Conservation (phyloP, 106 monocot species). For the Allium cepa region DNA sequence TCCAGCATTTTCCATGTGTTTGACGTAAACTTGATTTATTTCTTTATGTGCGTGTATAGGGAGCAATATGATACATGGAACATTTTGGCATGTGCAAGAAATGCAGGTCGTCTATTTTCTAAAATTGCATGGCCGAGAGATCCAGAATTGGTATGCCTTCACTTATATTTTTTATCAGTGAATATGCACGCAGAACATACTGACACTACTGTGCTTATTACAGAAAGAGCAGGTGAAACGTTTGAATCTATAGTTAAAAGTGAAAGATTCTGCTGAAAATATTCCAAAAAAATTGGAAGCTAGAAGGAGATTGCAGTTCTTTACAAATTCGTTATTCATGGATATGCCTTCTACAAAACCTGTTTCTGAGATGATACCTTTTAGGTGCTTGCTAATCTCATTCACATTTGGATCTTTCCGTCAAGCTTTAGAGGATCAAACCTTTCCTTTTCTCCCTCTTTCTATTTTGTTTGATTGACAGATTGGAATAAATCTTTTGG, state of each 20-base stretch:
- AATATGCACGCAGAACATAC: no score
- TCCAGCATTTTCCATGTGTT: no score
- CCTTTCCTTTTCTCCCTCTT: neutral
- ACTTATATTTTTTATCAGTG: slow-evolving; percentile 1
- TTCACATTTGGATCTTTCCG: neutral
- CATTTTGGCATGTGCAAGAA: slow-evolving; percentile 72
- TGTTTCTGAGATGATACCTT: slow-evolving; percentile 94
- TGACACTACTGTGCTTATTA: no score
- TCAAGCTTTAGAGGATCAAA: neutral
- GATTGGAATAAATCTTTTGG: neutral
- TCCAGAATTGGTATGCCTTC: slow-evolving; percentile 56
- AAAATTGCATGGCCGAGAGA: slow-evolving; percentile 82
- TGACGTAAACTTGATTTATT: neutral
- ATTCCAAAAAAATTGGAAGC: no score
- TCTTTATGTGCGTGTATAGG: slow-evolving; percentile 13
- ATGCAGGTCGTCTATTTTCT: slow-evolving; percentile 79
- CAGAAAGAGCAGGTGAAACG: no score
- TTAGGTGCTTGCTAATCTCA: slow-evolving; percentile 36
- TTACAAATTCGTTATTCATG: no score
- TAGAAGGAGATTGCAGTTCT: no score
- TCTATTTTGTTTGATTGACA: neutral
- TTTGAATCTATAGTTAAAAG: no score
- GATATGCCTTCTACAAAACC: no score
- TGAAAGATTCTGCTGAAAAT: no score
- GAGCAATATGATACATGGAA: slow-evolving; percentile 94